Base-by-base conservation (phyloP, 371 early-diverging fungal genomes). In the Circinella minor region DNA sequence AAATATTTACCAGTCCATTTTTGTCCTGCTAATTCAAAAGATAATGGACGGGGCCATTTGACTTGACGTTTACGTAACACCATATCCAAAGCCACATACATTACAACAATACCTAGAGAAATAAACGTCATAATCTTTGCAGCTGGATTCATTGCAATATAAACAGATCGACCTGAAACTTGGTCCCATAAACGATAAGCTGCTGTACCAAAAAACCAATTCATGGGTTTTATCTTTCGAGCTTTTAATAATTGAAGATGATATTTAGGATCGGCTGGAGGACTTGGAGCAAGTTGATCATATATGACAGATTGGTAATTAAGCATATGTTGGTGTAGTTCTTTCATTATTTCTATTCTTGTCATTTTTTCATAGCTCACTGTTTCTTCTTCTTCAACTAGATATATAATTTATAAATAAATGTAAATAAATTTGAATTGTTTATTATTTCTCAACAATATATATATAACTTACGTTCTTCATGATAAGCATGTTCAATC, bases 401-500 rank as follows among this genome's bases (percentile, higher is more conserved):
- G 15, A 59, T 59, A 59, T 51, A 17, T 13, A 47, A 11, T 47
- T 34, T 54, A 20, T 54, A n/a, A 36, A n/a, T 36, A 61, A 11
- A 47, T 47, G 47, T 47, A 47, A 11, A 15, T 36, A 49, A 13
- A 20, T 36, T 4, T 51, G 4, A 4, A 34, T 1, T 65, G 18
- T 9, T 5, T 8, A 6, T 6, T 4, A 17, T 46, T 43, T 17
- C 13, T 15, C 3, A 15, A 47, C 9, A 15, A 47, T 11, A 47
- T 11, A 47, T 11, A 15, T 60, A 65, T 20, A 3, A 67, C 75
- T 75, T 78, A 76, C 80, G 48, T 48, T 70, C 46, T 36, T 70
- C 69, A 64, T 79, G 81, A 46, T 73, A 74, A 4, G 77, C 66
- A 13, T 81, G 71, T 60, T 89, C 90, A 46, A 89, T 77, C 36